These are phyloP conservation scores for Scutellaria baicalensis DNA, from an alignment of 257 asterid genomes.

Conservation along the genomic window DNA sequence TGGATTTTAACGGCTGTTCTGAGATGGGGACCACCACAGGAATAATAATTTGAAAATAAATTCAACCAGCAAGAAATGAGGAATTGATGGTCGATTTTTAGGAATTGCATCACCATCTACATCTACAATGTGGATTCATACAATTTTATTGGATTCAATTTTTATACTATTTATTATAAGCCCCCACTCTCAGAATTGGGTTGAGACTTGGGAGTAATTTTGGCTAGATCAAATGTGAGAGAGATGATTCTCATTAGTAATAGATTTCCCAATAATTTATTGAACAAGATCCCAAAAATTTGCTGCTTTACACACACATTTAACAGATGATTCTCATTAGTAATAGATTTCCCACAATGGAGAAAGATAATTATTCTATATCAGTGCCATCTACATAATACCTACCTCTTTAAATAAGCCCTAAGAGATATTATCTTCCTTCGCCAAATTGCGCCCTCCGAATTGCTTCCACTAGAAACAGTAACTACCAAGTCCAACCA, in stretches of 20 bases:
- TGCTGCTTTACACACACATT: no score
- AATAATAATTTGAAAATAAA: background rate
- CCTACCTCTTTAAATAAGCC: background rate
- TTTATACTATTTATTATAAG: no score
- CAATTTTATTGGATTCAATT: no score
- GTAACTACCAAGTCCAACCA: background rate
- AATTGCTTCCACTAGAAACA: background rate
- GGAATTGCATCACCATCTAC: no score
- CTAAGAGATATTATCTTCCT: background rate
- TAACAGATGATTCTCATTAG: background rate
- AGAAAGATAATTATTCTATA: background rate
- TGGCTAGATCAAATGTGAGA: no score
- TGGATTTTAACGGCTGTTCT: slow-evolving; percentile 5
- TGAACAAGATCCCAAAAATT: no score
- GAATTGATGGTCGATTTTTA: no score
- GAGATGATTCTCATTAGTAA: no score
- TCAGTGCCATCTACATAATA: background rate
- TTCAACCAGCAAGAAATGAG: background rate
- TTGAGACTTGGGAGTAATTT: no score
- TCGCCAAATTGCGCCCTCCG: background rate
- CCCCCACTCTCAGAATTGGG: no score
- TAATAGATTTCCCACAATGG: background rate
- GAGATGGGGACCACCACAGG: slow-evolving; percentile 1
- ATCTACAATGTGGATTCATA: no score
- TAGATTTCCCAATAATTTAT: no score